These are phyloP conservation scores for Quercus parvula DNA, from an alignment of 306 rosid genomes.

Conservation along the genomic window DNA sequence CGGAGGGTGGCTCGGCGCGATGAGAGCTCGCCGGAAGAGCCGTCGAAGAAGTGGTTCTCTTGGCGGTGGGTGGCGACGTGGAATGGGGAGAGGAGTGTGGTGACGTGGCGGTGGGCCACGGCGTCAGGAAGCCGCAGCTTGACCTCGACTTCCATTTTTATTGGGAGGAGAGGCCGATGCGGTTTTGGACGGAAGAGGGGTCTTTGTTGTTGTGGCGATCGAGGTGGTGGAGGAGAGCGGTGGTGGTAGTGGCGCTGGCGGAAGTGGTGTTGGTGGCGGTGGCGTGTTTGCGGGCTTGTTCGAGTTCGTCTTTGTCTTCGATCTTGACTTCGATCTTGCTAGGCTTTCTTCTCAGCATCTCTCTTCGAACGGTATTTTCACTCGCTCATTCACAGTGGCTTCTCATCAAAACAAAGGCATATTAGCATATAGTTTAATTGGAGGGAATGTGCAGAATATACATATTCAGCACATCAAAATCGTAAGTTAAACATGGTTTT, in stretches of 20 bases:
- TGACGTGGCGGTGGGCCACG: conserved; percentile 42
- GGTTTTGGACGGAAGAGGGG: conserved; percentile 32
- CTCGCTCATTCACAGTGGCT: background rate
- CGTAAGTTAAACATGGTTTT: too few species aligned
- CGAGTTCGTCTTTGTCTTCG: conserved; percentile 90
- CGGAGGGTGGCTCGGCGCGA: conserved; percentile 62
- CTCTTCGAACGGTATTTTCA: background rate
- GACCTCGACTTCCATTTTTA: conserved; percentile 49
- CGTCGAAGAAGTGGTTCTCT: conserved; percentile 83
- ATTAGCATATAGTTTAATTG: too few species aligned
- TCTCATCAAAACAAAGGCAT: too few species aligned
- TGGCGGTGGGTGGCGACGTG: conserved; percentile 62
- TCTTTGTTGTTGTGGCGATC: conserved; percentile 48
- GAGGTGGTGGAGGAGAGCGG: conserved; percentile 58
- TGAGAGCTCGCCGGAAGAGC: conserved; percentile 60
- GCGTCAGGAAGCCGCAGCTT: conserved; percentile 67
- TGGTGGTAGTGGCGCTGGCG: conserved; percentile 7
- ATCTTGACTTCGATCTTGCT: conserved; percentile 56
- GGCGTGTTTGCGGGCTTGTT: conserved; percentile 65
- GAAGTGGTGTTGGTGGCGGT: conserved; percentile 29
- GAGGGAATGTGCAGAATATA: too few species aligned
- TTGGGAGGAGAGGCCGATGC: conserved; percentile 34
- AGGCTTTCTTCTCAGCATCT: conserved; percentile 76
- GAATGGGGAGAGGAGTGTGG: conserved; percentile 49
- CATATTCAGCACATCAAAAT: too few species aligned